Conservation (phyloP, 495 filamentous ascomycete genomes). For the Xylaria nigripes region DNA sequence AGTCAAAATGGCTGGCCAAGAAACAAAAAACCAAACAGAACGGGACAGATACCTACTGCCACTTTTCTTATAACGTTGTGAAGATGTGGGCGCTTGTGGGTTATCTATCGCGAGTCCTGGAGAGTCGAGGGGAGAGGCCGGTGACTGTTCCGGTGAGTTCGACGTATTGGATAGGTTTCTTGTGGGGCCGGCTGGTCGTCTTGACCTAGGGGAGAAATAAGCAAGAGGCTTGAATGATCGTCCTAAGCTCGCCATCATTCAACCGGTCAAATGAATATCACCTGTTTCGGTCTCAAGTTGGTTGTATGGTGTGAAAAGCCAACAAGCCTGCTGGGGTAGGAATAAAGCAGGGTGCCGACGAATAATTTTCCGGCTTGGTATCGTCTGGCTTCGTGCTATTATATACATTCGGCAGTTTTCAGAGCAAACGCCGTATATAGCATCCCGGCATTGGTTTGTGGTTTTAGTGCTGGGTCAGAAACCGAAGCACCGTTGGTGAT, state of each 20-base stretch:
- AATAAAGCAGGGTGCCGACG: too few relatives aligned
- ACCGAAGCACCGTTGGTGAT: neutral
- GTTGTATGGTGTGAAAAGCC: neutral
- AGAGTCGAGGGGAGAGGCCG: slow-evolving; percentile 23
- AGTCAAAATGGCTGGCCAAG: neutral
- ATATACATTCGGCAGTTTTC: neutral
- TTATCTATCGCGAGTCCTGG: slow-evolving; percentile 16
- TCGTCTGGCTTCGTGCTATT: neutral
- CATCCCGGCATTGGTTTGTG: neutral
- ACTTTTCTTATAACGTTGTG: slow-evolving; percentile 11
- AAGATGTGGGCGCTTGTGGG: slow-evolving; percentile 4
- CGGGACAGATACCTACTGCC: slow-evolving; percentile 14
- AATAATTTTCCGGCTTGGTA: neutral
- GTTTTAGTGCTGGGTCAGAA: neutral
- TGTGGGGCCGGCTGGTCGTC: slow-evolving; percentile 23
- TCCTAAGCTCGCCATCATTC: slow-evolving; percentile 25
- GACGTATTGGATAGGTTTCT: slow-evolving; percentile 24
- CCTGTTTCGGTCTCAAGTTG: neutral
- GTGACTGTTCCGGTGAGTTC: slow-evolving; percentile 30
- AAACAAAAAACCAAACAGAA: neutral
- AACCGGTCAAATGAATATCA: neutral
- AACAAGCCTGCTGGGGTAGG: too few relatives aligned
- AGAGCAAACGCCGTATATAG: too few relatives aligned
- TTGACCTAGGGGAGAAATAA: slow-evolving; percentile 28
- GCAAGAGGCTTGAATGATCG: slow-evolving; percentile 33